Evolutionary conservation across 2,329 filamentous ascomycete species (phyloP), one percentile per base, ranked within the genome.

Genomic region (Pseudogymnoascus sp.): DNA sequence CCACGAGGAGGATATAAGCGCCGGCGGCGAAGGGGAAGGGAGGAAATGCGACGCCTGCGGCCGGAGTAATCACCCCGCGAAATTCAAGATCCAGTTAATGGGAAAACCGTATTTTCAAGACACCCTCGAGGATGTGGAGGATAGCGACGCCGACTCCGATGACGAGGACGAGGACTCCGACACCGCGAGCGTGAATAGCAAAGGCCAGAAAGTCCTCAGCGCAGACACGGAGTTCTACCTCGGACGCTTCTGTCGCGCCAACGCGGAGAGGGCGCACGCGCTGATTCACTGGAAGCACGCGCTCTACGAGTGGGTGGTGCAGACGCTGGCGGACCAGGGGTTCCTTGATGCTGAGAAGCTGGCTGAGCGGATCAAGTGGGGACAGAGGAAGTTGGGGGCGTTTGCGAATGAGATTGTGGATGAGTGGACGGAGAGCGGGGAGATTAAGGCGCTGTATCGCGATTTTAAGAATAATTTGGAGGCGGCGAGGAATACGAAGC

Each of bases 231-330:
- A 75, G 25, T 86, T 80, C 72, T 79, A 77, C 62, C 71, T 83
- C 2, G 84, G 84, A 64, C 76, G 75, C 14, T 78, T 80, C 63
- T 89, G 85, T 75, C 82, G 80, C 68, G 74, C 75, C 33, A 87
- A 87, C 65, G 88, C 89, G 0, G 78, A 84, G 65, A 86, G 86
- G 38, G 86, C 88, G 0, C 89, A 93, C 69, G 81, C 80, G 1
- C 78, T 93, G 3, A 80, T 84, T 4, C 90, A 94, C 73, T 92
- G 90, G 90, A 86, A 87, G 61, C 83, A 82, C 63, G 82, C 85
- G 50, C 82, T 93, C n/a, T 86, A 89, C 68, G 80, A 86, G 65
- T 89, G 82, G 80, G 85, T 92, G 0, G 77, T 87, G 22, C 78
- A 80, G 28, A 83, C 82, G 60, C 81, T 94, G 0, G 73, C 78